Conservation (phyloP, 768 basidiomycete genomes). For the Lanmaoa rubissima region DNA sequence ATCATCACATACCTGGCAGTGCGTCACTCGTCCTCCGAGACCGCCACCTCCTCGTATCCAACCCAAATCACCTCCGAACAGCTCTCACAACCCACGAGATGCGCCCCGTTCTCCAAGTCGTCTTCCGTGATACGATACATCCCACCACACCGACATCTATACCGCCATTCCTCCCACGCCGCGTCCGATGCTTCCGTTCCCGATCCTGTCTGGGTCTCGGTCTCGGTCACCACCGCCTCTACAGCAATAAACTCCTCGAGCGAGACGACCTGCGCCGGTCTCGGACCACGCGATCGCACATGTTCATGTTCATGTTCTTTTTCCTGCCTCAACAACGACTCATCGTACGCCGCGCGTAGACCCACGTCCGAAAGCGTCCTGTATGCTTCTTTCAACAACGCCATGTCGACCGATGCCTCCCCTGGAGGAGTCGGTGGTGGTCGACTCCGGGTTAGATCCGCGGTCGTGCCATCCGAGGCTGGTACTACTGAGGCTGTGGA, state of each 20-base stretch:
- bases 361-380: constrained; percentile 50
- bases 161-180: constrained; percentile 41
- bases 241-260: constrained; percentile 60
- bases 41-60: constrained; percentile 64
- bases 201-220: not conserved
- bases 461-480: constrained; percentile 20
- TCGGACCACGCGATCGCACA: constrained; percentile 36
- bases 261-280: constrained; percentile 78
- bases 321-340: constrained; percentile 3
- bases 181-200: constrained; percentile 34
- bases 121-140: constrained; percentile 52
- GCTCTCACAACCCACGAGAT: constrained; percentile 67
- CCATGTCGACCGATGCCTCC: constrained; percentile 41
- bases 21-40: constrained; percentile 20
- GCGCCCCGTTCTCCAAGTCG: constrained; percentile 68
- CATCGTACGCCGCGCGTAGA: constrained; percentile 54
- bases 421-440: not conserved
- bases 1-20: not conserved
- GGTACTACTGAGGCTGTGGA: not conserved
- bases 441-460: not conserved
- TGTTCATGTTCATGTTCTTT: not conserved
- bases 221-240: not conserved
- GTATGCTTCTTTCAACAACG: constrained; percentile 67
- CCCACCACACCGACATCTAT: constrained; percentile 76
- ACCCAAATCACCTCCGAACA: constrained; percentile 86